Conservation (phyloP, 192 early-diverging fungal species). For the Entomortierella beljakovae region DNA sequence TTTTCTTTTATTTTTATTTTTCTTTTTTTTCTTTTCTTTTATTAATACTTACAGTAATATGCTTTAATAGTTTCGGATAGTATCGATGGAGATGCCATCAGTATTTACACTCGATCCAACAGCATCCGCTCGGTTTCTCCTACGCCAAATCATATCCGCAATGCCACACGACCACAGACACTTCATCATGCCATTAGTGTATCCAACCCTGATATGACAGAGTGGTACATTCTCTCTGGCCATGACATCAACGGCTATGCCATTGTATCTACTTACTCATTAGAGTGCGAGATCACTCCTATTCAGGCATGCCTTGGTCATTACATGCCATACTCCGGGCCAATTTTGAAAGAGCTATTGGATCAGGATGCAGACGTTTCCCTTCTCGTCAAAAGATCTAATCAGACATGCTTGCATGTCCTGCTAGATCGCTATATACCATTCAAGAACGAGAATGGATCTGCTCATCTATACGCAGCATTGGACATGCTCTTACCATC, state of each 20-base stretch:
- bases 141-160: slow-evolving; percentile 17
- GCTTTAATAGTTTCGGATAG: slow-evolving; percentile 39
- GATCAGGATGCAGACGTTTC: slow-evolving; percentile 34
- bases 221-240: slow-evolving; percentile 52
- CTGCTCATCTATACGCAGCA: slow-evolving; percentile 29
- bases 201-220: slow-evolving; percentile 54
- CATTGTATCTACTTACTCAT: slow-evolving; percentile 48
- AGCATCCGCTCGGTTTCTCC: slow-evolving; percentile 38
- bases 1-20: neutral
- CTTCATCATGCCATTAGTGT: slow-evolving; percentile 49
- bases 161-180: slow-evolving; percentile 18
- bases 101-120: slow-evolving; percentile 37
- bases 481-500: slow-evolving; percentile 28
- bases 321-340: slow-evolving; percentile 34
- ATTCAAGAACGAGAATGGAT: slow-evolving; percentile 48
- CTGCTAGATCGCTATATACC: slow-evolving; percentile 51
- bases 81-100: slow-evolving; percentile 42
- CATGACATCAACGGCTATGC: slow-evolving; percentile 51
- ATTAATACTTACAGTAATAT: neutral
- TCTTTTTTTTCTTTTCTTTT: neutral
- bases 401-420: slow-evolving; percentile 44
- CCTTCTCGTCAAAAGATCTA: slow-evolving; percentile 31
- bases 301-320: slow-evolving; percentile 46
- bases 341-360: slow-evolving; percentile 42
- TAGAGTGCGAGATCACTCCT: slow-evolving; percentile 50